Evolutionary conservation across 257 asterid species (phyloP), one percentile per base, ranked within the genome.

Genomic region (Vinca minor): DNA sequence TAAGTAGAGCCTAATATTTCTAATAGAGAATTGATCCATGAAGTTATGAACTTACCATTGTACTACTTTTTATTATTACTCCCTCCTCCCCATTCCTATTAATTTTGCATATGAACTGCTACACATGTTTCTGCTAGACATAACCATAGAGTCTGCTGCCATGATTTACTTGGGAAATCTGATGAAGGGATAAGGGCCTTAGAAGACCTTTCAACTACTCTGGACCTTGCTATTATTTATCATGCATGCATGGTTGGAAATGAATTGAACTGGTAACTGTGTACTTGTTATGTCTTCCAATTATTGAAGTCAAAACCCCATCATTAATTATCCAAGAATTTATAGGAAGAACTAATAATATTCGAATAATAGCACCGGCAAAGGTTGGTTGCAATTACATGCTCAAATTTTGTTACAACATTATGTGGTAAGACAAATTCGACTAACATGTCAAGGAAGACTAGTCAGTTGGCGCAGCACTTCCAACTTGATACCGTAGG

Each of bases 291-390:
- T 32, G 64, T 41, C 20, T 61, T 49, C 54, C 35, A 62, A 60
- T 54, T 69, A 26, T 69, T 64, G 52, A 62, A 56, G 62, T 20
- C 68, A 49, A 49, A 46, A 52, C 28, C 46, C 64, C 44, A 62
- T 20, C 64, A 52, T 49, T 49, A 29, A 69, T 38, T 69, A 23
- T 8, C 18, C 1, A 29, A 14, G 23, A 34, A 62, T 12, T 23
- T 12, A 49, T 13, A 29, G 49, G 61, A 49, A 28, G 47, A 61
- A 34, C 63, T 38, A 31, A 60, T 10, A 29, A 38, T 32, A 34
- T 3, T n/a, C 25, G 68, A 59, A 42, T 55, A 45, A 62, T 20
- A 34, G 45, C 29, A 10, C 48, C 0, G 5, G 11, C 13, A 21
- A 8, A 28, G 12, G 47, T 34, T 13, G 13, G 28, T 18, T 26